Percentiles rank a stretch among this genome's conserved stretches.
Conservation (phyloP, 202 grass and related monocot genomes). For the Zoysia matrella region DNA sequence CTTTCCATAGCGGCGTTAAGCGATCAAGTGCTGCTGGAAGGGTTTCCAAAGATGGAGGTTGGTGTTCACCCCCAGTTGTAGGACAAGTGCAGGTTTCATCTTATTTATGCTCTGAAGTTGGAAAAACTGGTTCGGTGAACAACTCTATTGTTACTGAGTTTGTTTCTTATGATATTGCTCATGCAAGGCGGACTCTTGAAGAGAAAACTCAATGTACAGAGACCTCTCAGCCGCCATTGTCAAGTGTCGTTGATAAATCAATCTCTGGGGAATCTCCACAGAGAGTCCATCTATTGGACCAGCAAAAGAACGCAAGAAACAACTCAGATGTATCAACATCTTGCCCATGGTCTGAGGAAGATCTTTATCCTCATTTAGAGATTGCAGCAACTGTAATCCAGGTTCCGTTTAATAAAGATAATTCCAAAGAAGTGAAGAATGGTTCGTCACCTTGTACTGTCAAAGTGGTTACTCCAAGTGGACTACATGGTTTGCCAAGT, state of each 20-base stretch:
- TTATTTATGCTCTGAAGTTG: constrained; percentile 85
- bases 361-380: constrained; percentile 55
- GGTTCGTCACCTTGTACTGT: constrained; percentile 49
- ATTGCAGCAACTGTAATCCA: constrained; percentile 77
- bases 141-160: constrained; percentile 80
- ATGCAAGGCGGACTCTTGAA: constrained; percentile 67
- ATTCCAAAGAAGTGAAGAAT: constrained; percentile 49
- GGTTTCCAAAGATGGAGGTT: constrained; percentile 57
- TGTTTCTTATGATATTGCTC: constrained; percentile 84
- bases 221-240: constrained; percentile 8
- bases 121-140: constrained; percentile 58
- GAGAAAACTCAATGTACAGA: constrained; percentile 60
- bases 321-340: constrained; percentile 64
- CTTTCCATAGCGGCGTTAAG: constrained; percentile 69
- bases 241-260: constrained; percentile 9
- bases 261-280: constrained; percentile 26
- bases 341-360: constrained; percentile 60
- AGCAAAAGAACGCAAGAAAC: constrained; percentile 41
- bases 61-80: constrained; percentile 54
- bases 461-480: constrained; percentile 70
- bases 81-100: constrained; percentile 84
- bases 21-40: constrained; percentile 55
- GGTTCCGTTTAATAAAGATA: constrained; percentile 74
- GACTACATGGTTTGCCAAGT: constrained; percentile 69
- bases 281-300: constrained; percentile 34